Conservation (phyloP, 2,329 filamentous ascomycete species). For the Fusarium scirpi region DNA sequence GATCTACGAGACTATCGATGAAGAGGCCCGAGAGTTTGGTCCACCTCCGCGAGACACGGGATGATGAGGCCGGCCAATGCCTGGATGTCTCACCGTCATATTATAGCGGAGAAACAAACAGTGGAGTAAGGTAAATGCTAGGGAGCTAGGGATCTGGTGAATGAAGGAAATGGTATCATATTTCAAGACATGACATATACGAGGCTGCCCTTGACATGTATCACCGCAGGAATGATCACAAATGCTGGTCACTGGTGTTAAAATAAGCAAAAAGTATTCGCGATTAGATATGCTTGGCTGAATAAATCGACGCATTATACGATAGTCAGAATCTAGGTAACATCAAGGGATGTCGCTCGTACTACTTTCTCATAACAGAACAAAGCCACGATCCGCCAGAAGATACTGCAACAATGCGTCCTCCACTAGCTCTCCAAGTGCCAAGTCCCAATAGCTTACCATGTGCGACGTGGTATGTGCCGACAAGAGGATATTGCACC, state of each 20-base stretch:
- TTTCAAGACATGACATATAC: background rate
- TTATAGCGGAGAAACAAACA: background rate
- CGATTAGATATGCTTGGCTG: fast-evolving
- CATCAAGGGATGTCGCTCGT: background rate
- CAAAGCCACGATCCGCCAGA: conserved; percentile 52
- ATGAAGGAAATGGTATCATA: fast-evolving
- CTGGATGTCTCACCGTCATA: background rate
- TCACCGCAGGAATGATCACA: background rate
- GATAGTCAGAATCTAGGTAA: background rate
- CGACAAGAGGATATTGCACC: conserved; percentile 49
- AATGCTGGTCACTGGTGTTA: no score
- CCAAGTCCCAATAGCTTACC: conserved; percentile 49
- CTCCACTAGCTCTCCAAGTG: conserved; percentile 49
- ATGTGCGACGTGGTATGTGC: conserved; percentile 50
- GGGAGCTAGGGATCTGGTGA: background rate
- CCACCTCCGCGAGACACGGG: background rate
- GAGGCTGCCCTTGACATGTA: background rate
- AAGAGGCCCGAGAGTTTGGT: background rate
- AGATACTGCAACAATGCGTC: conserved; percentile 50
- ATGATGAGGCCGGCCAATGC: background rate
- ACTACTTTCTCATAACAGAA: conserved; percentile 41
- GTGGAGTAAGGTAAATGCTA: background rate
- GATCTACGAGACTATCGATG: background rate
- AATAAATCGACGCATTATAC: background rate
- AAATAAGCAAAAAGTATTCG: background rate